phyloP scores from a whole-genome alignment of 2,329 filamentous ascomycete genomes.

The Arthrobotrys megalospora region DNA sequence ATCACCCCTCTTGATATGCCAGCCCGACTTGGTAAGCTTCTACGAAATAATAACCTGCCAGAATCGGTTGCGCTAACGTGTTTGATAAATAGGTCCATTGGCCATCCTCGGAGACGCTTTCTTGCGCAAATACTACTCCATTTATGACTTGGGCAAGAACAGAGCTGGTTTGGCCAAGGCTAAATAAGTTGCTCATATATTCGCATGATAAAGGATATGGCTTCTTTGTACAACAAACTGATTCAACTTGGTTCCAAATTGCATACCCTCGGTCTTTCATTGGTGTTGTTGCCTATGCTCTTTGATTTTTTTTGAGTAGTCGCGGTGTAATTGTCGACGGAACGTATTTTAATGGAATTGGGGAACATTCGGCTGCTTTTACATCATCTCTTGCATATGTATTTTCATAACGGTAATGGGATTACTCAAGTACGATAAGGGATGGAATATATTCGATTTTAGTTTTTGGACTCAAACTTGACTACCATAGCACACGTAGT shows the following conservation, averaged over 20 bases:
- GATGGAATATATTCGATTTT: constrained; percentile 28
- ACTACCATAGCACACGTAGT: neutral
- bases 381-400: constrained; percentile 25
- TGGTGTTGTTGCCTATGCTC: constrained; percentile 45
- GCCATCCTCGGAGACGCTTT: constrained; percentile 93
- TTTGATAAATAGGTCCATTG: constrained; percentile 74
- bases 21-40: constrained; percentile 60
- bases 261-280: constrained; percentile 47
- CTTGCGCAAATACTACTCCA: constrained; percentile 90
- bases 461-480: neutral
- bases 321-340: constrained; percentile 13
- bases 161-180: constrained; percentile 90
- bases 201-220: constrained; percentile 27
- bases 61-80: constrained; percentile 70
- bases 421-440: constrained; percentile 32
- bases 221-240: constrained; percentile 58
- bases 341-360: constrained; percentile 46
- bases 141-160: constrained; percentile 93
- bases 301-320: constrained; percentile 19
- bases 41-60: constrained; percentile 65
- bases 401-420: constrained; percentile 14
- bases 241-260: constrained; percentile 45
- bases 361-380: constrained; percentile 30
- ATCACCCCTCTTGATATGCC: constrained; percentile 96
- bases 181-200: constrained; percentile 66